Evolutionary conservation across 192 early-diverging fungal genomes (phyloP), one percentile per base, ranked within the genome.

Genomic region (Phlyctochytrium planicorne): DNA sequence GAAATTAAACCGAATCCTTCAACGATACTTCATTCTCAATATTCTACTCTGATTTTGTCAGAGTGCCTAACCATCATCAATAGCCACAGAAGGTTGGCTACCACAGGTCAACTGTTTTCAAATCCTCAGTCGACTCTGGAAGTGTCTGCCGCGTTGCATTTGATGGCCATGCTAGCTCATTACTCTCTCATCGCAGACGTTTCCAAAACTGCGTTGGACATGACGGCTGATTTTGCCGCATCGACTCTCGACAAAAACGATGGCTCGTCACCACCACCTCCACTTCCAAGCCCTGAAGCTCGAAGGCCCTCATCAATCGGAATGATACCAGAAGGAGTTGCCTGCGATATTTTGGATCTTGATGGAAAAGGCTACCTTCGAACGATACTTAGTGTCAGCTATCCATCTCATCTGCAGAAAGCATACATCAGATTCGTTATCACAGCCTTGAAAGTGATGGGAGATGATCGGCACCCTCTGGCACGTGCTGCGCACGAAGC

Each of bases 61-160:
- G 80, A 82, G 52, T 75, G 77, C 57, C 64, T 82, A 16, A 82
- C 77, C 30, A 61, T 79, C 25, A 53, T 82, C 25, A 79, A 82
- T 63, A 71, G 71, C 0, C 71, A 82, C 59, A 1, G 70, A 14
- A 55, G 57, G 34, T 30, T 60, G 17, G 69, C 69, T 27, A 36
- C 53, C 34, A 61, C 25, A 36, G 70, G 60, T 12, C 12, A 30
- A 33, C 36, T 73, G 33, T 50, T 63, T 34, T 2, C 27, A 30
- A 17, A 63, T 24, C 16, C 47, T 35, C 6, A 52, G 10, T 25
- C 53, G 57, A 66, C 55, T 3, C 47, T 74, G 24, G 80, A 82
- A 56, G 59, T 82, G 3, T 69, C 75, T 12, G 77, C 74, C 23
- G 63, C 74, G 2, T 34, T 80, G 25, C 78, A 74, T 59, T 52